Percentiles rank a stretch among this genome's conserved stretches.
Evolutionary conservation across 2,329 filamentous ascomycete genomes (phyloP).

Genomic region (Rasamsonia emersonii): DNA sequence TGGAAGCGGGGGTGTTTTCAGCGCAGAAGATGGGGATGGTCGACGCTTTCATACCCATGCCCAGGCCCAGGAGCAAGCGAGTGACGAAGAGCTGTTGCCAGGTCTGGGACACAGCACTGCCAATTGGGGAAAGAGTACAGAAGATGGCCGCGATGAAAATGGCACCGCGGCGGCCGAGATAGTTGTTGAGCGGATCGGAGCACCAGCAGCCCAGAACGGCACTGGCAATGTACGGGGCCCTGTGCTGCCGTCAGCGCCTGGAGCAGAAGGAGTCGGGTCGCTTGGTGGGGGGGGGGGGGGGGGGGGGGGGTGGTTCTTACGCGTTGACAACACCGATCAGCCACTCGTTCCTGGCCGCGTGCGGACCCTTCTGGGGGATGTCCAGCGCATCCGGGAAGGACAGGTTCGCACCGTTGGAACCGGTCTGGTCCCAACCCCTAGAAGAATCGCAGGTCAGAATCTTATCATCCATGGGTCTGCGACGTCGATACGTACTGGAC

Average conservation of each 20-base stretch:
- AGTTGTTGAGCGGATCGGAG: constrained; percentile 55
- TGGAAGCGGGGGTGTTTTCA: constrained; percentile 47
- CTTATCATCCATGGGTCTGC: neutral
- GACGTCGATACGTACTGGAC: constrained; percentile 35
- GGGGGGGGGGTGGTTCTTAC: constrained; percentile 39
- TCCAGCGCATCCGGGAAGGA: constrained; percentile 40
- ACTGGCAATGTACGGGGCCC: constrained; percentile 46
- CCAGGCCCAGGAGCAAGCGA: constrained; percentile 51
- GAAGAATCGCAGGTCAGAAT: constrained; percentile 8
- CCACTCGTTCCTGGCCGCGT: constrained; percentile 42
- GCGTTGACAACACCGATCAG: constrained; percentile 60
- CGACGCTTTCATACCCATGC: constrained; percentile 54
- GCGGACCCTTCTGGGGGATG: constrained; percentile 33
- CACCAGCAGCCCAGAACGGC: constrained; percentile 55
- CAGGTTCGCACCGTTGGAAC: constrained; percentile 46
- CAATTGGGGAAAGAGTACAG: constrained; percentile 59
- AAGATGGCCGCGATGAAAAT: constrained; percentile 58
- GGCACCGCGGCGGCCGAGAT: constrained; percentile 52
- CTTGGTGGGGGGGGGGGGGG: no score
- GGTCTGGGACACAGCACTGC: constrained; percentile 51
- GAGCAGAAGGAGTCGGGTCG: no score
- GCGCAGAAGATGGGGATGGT: constrained; percentile 49
- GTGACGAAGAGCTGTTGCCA: constrained; percentile 52
- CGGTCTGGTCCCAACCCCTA: constrained; percentile 44
- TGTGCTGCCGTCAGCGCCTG: constrained; percentile 14